Evolutionary conservation across 495 filamentous ascomycete species (phyloP), one percentile per base, ranked within the genome.

Genomic region (Podospora pseudopauciseta): DNA sequence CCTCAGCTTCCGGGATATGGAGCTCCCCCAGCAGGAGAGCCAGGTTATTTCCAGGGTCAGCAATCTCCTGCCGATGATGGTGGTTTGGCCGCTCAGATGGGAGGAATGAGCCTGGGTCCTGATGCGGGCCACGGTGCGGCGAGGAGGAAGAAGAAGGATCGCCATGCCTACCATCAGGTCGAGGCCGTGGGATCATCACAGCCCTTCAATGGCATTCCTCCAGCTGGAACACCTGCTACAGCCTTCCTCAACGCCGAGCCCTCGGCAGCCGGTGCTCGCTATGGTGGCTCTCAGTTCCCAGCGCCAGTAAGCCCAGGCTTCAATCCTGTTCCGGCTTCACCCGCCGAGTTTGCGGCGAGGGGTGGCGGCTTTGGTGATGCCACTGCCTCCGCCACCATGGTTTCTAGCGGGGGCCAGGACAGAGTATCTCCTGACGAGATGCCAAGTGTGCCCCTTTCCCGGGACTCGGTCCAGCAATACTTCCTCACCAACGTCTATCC

Each of bases 391-490:
- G 75, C 77, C 23, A 69, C 72, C 1, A 76, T 80, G 59, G 76
- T 81, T 18, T 70, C 80, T 19, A 77, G 78, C 11, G 77, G 89
- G 26, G 87, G 90, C 5, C 89, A 93, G 77, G 88, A 90, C 19
- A 86, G 86, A 72, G 89, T 97, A 69, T 92, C 97, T 68, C 92
- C 96, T 15, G 92, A 97, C 73, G 92, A 97, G 68, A 93, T 97
- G 67, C 95, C 95, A 26, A 97, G 94, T 70, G 86, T 99, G 65
- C 96, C 95, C 30, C 80, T 88, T 68, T 91, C 92, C 71, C 88
- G 95, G 80, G 94, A 98, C 77, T 73, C 85, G 2, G 86, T 91
- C 3, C 89, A 93, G 66, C 86, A 90, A 60, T 91, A 97, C 77
- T 99, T 95, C 76, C 85, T 92, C 66, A 88, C 82, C 71, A 89